phyloP scores from a whole-genome alignment of 768 basidiomycete species.

The Fistulinella prunicolor region DNA sequence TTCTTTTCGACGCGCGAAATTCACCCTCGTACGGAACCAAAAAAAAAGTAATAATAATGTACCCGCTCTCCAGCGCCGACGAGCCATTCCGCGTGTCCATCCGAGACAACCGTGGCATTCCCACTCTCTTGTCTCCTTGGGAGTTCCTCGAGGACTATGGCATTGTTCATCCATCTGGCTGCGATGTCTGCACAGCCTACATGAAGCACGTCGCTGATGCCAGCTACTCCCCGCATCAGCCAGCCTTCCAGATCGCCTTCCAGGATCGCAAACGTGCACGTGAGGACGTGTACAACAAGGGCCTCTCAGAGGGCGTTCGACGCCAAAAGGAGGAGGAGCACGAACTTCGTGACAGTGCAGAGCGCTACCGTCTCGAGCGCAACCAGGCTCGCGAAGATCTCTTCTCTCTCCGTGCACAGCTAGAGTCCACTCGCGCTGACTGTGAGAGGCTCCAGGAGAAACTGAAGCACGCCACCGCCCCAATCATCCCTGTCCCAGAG shows the following conservation, averaged over 20 bases:
- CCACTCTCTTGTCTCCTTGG: constrained; percentile 37
- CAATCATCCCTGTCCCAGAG: not conserved
- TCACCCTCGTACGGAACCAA: constrained; percentile 4
- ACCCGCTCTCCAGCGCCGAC: constrained; percentile 32
- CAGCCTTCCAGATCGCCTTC: constrained; percentile 40
- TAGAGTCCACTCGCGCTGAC: constrained; percentile 32
- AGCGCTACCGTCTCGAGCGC: constrained; percentile 35
- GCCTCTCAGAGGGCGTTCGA: constrained; percentile 38
- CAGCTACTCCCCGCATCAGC: constrained; percentile 35
- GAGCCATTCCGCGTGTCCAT: constrained; percentile 28
- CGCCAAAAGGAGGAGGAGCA: constrained; percentile 40
- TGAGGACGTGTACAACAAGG: constrained; percentile 40
- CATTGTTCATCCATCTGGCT: constrained; percentile 39
- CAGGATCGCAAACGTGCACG: constrained; percentile 38
- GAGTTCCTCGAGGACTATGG: constrained; percentile 40
- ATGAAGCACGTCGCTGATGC: constrained; percentile 41
- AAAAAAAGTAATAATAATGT: constrained; percentile 25
- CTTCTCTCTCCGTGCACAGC: constrained; percentile 31
- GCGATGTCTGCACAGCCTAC: constrained; percentile 37
- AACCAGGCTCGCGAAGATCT: constrained; percentile 35
- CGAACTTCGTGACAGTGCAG: constrained; percentile 32
- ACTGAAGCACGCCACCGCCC: constrained; percentile 9
- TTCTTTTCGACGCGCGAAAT: constrained; percentile 4
- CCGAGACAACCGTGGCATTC: constrained; percentile 32
- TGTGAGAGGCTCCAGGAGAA: constrained; percentile 31